phyloP scores from a whole-genome alignment of 23 red algal genomes.

The Gracilariopsis chorda region DNA sequence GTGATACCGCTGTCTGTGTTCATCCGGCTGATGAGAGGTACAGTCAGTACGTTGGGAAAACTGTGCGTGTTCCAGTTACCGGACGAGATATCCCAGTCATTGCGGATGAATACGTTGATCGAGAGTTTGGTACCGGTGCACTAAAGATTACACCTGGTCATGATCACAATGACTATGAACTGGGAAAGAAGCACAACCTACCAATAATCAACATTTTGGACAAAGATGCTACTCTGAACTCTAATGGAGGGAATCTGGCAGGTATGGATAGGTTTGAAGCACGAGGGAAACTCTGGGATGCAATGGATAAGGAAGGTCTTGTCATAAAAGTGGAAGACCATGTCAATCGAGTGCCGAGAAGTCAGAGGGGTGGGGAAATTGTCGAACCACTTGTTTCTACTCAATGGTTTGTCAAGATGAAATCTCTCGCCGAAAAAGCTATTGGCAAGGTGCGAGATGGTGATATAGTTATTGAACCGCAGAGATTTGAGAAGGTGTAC shows the following conservation, averaged over 20 bases:
- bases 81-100: conserved; percentile 85
- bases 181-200: conserved; percentile 86
- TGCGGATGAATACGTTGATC: conserved; percentile 91
- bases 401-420: conserved; percentile 95
- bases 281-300: conserved; percentile 76
- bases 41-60: conserved; percentile 64
- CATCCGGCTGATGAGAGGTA: conserved; percentile 89
- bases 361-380: conserved; percentile 92
- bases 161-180: conserved; percentile 92
- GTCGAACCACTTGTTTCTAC: conserved; percentile 93
- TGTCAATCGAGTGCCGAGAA: conserved; percentile 87
- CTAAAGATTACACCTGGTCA: conserved; percentile 98
- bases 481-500: conserved; percentile 97
- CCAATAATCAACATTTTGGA: conserved; percentile 85
- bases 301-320: conserved; percentile 64
- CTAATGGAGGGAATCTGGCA: conserved; percentile 55
- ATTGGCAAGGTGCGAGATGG: conserved; percentile 61
- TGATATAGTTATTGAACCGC: conserved; percentile 73
- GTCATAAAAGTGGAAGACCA: conserved; percentile 70
- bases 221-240: conserved; percentile 89
- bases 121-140: conserved; percentile 95
- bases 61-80: conserved; percentile 71
- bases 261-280: conserved; percentile 91
- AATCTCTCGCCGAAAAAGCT: conserved; percentile 76
- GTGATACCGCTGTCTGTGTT: conserved; percentile 93